Evolutionary conservation across 2,329 filamentous ascomycete genomes (phyloP).

Genomic region (Chaetomiaceae sp.): DNA sequence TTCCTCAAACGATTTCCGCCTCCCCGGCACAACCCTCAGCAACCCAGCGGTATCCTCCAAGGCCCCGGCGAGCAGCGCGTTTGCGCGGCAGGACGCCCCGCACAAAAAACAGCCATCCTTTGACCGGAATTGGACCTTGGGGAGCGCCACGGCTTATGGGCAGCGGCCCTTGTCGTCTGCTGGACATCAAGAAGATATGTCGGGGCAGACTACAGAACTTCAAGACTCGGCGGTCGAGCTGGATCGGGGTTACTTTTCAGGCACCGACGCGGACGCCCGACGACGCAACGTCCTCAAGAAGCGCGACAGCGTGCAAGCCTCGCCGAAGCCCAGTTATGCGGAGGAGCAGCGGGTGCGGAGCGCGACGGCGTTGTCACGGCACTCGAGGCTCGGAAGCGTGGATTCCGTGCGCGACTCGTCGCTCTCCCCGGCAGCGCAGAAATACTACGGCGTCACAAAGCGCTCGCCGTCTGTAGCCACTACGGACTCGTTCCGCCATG

Average conservation of each 20-base stretch:
- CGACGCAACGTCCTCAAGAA: constrained; percentile 77
- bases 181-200: constrained; percentile 41
- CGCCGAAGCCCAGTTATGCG: constrained; percentile 68
- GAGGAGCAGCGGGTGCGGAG: constrained; percentile 66
- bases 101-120: constrained; percentile 65
- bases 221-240: constrained; percentile 54
- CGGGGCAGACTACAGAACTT: constrained; percentile 34
- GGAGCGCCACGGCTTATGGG: constrained; percentile 39
- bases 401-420: constrained; percentile 63
- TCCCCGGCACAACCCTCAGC: constrained; percentile 31
- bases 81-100: constrained; percentile 34
- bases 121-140: constrained; percentile 64
- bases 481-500: constrained; percentile 46
- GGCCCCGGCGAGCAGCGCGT: constrained; percentile 37
- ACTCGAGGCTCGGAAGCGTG: constrained; percentile 72
- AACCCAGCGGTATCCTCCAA: constrained; percentile 35
- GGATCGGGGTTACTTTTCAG: constrained; percentile 90
- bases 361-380: constrained; percentile 59
- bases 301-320: constrained; percentile 53
- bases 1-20: constrained; percentile 75
- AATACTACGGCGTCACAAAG: constrained; percentile 57
- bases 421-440: constrained; percentile 58
- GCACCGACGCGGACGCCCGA: constrained; percentile 72
- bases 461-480: constrained; percentile 57
- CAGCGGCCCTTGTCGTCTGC: constrained; percentile 48